Evolutionary conservation across 331 rosid species (phyloP).

Genomic region (Dryas integrifolia): DNA sequence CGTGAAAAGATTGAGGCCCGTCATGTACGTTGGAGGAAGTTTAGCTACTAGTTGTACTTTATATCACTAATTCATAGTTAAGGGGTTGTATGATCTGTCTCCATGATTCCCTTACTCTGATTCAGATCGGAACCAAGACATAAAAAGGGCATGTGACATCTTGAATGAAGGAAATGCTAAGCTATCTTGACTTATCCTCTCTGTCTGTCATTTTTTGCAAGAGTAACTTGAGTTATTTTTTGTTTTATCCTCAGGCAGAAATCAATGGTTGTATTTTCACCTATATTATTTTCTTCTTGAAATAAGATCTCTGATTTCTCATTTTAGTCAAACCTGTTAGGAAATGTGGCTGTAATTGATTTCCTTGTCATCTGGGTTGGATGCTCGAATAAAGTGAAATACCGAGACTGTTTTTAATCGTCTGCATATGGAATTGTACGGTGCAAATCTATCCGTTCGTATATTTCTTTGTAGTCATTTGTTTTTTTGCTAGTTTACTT

Average conservation of each 20-base stretch:
- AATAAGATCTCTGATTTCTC: constrained; percentile 14
- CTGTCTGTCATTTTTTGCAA: constrained; percentile 20
- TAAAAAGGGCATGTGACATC: neutral
- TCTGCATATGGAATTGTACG: too few species aligned
- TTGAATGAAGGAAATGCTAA: constrained; percentile 3
- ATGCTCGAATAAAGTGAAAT: neutral
- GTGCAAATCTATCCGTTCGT: too few species aligned
- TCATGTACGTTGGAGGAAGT: neutral
- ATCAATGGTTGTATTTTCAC: constrained; percentile 10
- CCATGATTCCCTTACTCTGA: constrained; percentile 8
- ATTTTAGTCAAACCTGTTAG: neutral
- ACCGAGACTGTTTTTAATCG: too few species aligned
- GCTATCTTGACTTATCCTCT: neutral
- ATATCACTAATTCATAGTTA: constrained; percentile 12
- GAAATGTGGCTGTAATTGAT: neutral
- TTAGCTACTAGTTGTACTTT: constrained; percentile 21
- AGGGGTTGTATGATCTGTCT: constrained; percentile 11
- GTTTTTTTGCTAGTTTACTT: too few species aligned
- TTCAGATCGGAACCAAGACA: constrained; percentile 3
- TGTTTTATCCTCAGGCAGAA: neutral
- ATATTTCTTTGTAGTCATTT: too few species aligned
- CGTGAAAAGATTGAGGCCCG: constrained; percentile 1
- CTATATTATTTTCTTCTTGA: constrained; percentile 8
- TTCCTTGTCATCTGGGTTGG: neutral
- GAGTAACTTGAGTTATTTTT: constrained; percentile 2